phyloP scores from a whole-genome alignment of 345 rosid species.

The Garcia nutans region DNA sequence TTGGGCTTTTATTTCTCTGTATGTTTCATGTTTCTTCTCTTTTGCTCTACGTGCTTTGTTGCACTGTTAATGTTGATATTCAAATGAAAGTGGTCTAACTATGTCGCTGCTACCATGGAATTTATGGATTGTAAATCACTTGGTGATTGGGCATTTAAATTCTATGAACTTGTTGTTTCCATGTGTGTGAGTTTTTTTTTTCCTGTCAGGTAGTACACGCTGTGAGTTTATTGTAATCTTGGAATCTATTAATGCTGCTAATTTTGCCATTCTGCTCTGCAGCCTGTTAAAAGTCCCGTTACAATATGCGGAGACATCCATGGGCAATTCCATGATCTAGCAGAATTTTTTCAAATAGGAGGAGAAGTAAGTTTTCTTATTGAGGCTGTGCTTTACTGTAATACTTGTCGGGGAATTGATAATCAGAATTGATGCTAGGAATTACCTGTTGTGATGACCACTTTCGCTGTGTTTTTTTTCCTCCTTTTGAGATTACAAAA shows the following conservation, averaged over 20 bases:
- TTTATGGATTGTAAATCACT: too few relatives aligned
- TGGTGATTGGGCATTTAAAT: too few relatives aligned
- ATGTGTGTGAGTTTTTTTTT: background rate
- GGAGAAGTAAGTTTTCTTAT: slow-evolving; percentile 60
- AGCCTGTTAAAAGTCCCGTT: slow-evolving; percentile 96
- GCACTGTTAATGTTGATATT: background rate
- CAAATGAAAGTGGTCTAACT: too few relatives aligned
- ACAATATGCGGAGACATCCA: slow-evolving; percentile 97
- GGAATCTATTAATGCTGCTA: background rate
- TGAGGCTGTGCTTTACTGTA: background rate
- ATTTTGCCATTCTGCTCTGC: background rate
- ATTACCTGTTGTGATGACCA: background rate
- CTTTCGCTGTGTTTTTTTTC: background rate
- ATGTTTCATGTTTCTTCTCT: too few relatives aligned
- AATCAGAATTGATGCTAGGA: background rate
- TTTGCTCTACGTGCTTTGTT: background rate
- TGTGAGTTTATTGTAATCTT: background rate
- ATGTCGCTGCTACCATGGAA: too few relatives aligned
- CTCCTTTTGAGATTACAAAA: background rate
- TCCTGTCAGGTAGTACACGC: background rate
- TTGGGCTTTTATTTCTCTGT: too few relatives aligned
- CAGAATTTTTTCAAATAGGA: slow-evolving; percentile 95
- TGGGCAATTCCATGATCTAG: slow-evolving; percentile 97
- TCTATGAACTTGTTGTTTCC: too few relatives aligned
- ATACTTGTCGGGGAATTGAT: background rate